Base-by-base conservation (phyloP, 1,284 basidiomycete genomes). In the Ustilago hordei region DNA sequence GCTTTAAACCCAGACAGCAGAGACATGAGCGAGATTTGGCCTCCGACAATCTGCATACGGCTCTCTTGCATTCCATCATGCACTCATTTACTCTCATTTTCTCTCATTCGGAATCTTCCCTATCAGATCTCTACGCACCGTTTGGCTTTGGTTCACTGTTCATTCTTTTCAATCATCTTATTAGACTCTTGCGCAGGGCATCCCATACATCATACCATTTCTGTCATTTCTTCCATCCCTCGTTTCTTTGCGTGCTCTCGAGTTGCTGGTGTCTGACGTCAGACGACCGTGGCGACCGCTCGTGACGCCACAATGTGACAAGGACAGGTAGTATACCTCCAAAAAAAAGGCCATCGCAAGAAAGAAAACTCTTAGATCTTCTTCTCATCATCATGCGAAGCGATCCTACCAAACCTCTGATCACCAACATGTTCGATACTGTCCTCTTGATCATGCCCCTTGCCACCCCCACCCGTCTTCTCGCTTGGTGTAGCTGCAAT, bases 1-100 rank as follows among this genome's bases (percentile, higher is more conserved):
- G 65, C 89, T 95, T 86, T 95, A 74, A 60, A 13, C 47, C 6
- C 53, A 11, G 31, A 35, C 32, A 28, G 39, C 15, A 4, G 9
- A 41, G 39, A 41, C 39, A 17, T 17, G 12, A 15, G 12, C 17
- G 0, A 17, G 19, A 0, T 0, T 17, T 11, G 8, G 7, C 43
- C 43, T 19, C n/a, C 43, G 43, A 2, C n/a, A n/a, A 45, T 17
- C 17, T 19, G 11, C 43, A 19, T 28, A 28, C 23, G 3, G 23
- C 23, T 28, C 23, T 28, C 23, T 2, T 28, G 23, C 23, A 28
- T 28, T 28, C 23, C 23, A 28, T 28, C 23, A 28, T 28, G 3
- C 23, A 28, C 23, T 28, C 23, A 23, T 23, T 23, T 23, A 23
- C 23, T 23, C 23, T 23, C 23, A 23, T 23, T 23, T 23, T 23